A percentile compares a stretch with the other conserved stretches of the same genome.
phyloP scores from a whole-genome alignment of 1,139 yeast species.

The Suhomyces bokatorum region DNA sequence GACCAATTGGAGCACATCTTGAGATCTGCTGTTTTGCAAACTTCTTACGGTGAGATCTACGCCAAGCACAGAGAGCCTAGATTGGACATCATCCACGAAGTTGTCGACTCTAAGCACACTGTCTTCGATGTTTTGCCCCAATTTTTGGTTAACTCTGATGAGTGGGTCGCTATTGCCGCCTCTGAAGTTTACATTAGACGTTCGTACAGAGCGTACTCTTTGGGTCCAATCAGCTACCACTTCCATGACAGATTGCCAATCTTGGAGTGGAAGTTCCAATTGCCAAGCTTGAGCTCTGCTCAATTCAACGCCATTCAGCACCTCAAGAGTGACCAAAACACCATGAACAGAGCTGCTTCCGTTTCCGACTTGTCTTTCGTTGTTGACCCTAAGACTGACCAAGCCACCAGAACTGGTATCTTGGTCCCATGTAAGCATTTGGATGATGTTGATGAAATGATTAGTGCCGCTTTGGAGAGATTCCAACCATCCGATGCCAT shows the following conservation, averaged over 20 bases:
- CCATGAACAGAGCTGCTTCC: constrained; percentile 83
- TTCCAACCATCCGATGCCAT: constrained; percentile 53
- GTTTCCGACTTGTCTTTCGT: constrained; percentile 89
- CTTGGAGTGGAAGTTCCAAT: constrained; percentile 86
- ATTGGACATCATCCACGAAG: constrained; percentile 77
- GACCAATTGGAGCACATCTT: constrained; percentile 96
- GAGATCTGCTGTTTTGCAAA: constrained; percentile 86
- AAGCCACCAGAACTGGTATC: constrained; percentile 76
- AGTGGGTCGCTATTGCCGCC: constrained; percentile 92
- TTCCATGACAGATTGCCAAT: constrained; percentile 64
- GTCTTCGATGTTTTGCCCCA: constrained; percentile 95
- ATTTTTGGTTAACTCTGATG: constrained; percentile 80
- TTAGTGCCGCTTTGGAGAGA: constrained; percentile 72
- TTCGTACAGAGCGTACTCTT: constrained; percentile 93
- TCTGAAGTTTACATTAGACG: constrained; percentile 95
- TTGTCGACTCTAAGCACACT: constrained; percentile 92
- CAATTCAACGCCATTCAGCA: constrained; percentile 67
- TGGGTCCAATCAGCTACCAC: constrained; percentile 71
- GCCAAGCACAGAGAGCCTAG: constrained; percentile 82
- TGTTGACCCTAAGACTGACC: constrained; percentile 61
- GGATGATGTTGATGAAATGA: constrained; percentile 86
- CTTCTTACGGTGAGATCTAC: constrained; percentile 81
- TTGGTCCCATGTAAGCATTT: constrained; percentile 79
- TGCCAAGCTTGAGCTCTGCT: constrained; percentile 70
- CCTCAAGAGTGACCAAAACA: constrained; percentile 33